Conservation (phyloP, 2,329 filamentous ascomycete species). For the Botryosphaeria dothidea region DNA sequence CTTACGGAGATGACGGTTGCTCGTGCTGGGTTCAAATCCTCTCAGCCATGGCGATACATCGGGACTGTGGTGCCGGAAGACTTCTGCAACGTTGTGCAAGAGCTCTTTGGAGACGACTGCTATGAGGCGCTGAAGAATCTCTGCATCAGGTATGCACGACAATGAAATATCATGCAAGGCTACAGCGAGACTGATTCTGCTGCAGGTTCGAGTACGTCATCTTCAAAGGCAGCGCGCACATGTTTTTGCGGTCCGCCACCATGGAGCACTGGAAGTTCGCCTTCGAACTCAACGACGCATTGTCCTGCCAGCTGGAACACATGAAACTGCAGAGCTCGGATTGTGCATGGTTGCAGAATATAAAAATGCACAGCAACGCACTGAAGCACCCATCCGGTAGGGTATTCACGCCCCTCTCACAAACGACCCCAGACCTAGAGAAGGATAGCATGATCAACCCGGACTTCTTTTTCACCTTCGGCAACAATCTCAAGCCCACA, state of each 20-base stretch:
- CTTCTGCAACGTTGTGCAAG: neutral
- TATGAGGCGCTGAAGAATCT: too few species aligned
- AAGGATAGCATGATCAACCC: neutral
- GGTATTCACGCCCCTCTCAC: neutral
- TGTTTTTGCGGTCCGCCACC: neutral
- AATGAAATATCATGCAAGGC: too few species aligned
- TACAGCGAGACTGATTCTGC: too few species aligned
- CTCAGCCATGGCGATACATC: too few species aligned
- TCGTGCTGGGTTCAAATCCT: too few species aligned
- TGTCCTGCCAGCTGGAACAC: neutral
- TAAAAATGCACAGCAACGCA: neutral
- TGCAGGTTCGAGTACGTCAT: neutral
- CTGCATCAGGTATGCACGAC: too few species aligned
- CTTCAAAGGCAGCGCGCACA: neutral
- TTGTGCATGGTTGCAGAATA: neutral
- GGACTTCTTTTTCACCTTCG: neutral
- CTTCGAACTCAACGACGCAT: neutral
- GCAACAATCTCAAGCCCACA: neutral
- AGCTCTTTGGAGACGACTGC: neutral
- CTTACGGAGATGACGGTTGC: too few species aligned
- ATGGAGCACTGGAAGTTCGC: neutral
- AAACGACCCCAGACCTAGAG: neutral
- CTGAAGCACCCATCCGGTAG: neutral
- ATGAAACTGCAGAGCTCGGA: neutral
- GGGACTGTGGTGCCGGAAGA: too few species aligned